phyloP scores from a whole-genome alignment of 2,329 filamentous ascomycete genomes.

The Lasiodiplodia theobromae region DNA sequence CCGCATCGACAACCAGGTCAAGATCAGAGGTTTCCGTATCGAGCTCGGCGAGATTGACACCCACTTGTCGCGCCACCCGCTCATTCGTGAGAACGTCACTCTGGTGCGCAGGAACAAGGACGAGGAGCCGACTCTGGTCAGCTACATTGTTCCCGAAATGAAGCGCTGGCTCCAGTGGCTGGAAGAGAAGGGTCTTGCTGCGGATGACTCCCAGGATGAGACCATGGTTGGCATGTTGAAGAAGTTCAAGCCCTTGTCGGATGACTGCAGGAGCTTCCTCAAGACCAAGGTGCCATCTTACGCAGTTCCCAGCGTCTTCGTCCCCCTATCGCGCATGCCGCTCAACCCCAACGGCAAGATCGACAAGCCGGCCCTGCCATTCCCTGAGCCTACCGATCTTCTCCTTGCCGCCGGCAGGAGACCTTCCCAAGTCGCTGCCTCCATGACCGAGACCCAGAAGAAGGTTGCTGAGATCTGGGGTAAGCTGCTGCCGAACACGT shows the following conservation, averaged over 20 bases:
- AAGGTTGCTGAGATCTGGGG: conserved; percentile 77
- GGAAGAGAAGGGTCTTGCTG: conserved; percentile 47
- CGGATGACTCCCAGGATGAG: conserved; percentile 50
- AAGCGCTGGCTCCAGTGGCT: conserved; percentile 76
- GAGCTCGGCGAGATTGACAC: conserved; percentile 93
- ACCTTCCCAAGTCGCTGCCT: conserved; percentile 52
- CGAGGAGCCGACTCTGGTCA: conserved; percentile 86
- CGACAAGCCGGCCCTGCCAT: conserved; percentile 79
- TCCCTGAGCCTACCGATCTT: conserved; percentile 76
- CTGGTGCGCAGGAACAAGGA: conserved; percentile 82
- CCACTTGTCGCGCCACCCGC: conserved; percentile 74
- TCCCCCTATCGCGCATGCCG: conserved; percentile 75
- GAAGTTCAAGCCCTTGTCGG: conserved; percentile 66
- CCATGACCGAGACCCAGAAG: conserved; percentile 66
- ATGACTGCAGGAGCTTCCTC: conserved; percentile 71
- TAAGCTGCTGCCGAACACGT: conserved; percentile 70
- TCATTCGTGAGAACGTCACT: conserved; percentile 86
- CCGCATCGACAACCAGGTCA: conserved; percentile 87
- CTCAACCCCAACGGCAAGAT: conserved; percentile 86
- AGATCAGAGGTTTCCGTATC: conserved; percentile 94
- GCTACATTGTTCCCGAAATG: conserved; percentile 86
- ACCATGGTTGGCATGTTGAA: conserved; percentile 62
- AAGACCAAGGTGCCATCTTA: conserved; percentile 76
- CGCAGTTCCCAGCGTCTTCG: conserved; percentile 77
- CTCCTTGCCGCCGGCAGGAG: conserved; percentile 62